Conservation (phyloP, 345 rosid species). For the Melaleuca quinquenervia region DNA sequence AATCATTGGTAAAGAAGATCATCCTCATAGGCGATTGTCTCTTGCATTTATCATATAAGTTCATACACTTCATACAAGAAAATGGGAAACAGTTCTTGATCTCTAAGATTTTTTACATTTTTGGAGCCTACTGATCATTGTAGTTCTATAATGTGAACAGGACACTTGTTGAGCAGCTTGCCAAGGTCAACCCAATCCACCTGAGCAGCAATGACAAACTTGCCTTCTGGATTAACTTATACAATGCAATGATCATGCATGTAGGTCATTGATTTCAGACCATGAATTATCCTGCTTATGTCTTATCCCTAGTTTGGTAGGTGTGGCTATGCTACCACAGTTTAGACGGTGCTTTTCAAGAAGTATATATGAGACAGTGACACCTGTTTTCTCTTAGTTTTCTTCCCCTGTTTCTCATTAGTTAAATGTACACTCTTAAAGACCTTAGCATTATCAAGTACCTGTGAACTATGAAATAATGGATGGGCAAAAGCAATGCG, state of each 20-base stretch:
- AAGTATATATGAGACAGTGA: neutral
- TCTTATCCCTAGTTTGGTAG: neutral
- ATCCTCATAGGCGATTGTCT: neutral
- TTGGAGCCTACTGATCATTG: neutral
- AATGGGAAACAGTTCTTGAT: neutral
- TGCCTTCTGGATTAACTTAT: slow-evolving; percentile 95
- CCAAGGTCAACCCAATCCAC: slow-evolving; percentile 69
- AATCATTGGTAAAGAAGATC: neutral
- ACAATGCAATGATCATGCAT: slow-evolving; percentile 95
- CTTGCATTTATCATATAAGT: neutral
- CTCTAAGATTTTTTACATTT: neutral
- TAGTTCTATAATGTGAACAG: slow-evolving; percentile 19
- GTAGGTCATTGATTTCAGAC: slow-evolving; percentile 23
- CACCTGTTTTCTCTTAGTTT: neutral
- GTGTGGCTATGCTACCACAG: neutral
- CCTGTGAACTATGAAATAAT: neutral
- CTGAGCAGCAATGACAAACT: slow-evolving; percentile 72
- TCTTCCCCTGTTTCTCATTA: neutral
- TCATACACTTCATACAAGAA: neutral
- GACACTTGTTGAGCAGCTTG: slow-evolving; percentile 78
- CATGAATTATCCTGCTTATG: neutral
- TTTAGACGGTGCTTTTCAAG: neutral
- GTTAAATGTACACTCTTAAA: neutral
- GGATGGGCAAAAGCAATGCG: neutral
- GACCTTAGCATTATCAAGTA: neutral